Percentiles rank a stretch among this genome's conserved stretches.
Conservation (phyloP, 768 basidiomycete genomes). For the Naganishia vishniacii region DNA sequence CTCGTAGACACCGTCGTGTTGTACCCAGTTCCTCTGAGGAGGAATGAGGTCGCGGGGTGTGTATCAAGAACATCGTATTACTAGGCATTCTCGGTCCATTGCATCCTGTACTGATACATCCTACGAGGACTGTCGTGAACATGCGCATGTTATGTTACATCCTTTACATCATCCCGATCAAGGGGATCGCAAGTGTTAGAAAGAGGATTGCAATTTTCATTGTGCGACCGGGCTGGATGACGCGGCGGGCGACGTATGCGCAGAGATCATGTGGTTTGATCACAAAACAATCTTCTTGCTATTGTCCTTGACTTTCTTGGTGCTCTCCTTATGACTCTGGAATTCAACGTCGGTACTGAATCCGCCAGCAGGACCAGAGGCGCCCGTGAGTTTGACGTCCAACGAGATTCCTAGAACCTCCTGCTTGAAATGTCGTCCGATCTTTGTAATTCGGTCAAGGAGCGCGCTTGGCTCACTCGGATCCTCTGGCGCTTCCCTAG, state of each 20-base stretch:
- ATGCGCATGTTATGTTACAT: too few species aligned
- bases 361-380: slow-evolving; percentile 56
- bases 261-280: not conserved
- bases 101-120: too few species aligned
- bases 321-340: slow-evolving; percentile 86
- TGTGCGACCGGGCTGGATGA: too few species aligned
- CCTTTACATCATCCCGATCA: too few species aligned
- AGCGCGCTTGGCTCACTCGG: slow-evolving; percentile 53
- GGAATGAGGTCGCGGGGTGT: too few species aligned
- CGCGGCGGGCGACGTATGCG: not conserved
- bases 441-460: slow-evolving; percentile 71
- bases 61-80: too few species aligned
- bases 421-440: slow-evolving; percentile 87
- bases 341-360: slow-evolving; percentile 93
- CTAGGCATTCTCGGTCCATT: too few species aligned
- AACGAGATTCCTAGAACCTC: slow-evolving; percentile 76
- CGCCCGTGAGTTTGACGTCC: slow-evolving; percentile 56
- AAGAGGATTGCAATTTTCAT: too few species aligned
- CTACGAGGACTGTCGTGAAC: not conserved
- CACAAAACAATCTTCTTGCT: slow-evolving; percentile 24
- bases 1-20: not conserved
- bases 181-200: too few species aligned
- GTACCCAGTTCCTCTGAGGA: not conserved
- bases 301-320: slow-evolving; percentile 75
- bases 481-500: slow-evolving; percentile 64